Evolutionary conservation across 257 asterid genomes (phyloP), one percentile per base, ranked within the genome.

Genomic region (Voacanga thouarsii): DNA sequence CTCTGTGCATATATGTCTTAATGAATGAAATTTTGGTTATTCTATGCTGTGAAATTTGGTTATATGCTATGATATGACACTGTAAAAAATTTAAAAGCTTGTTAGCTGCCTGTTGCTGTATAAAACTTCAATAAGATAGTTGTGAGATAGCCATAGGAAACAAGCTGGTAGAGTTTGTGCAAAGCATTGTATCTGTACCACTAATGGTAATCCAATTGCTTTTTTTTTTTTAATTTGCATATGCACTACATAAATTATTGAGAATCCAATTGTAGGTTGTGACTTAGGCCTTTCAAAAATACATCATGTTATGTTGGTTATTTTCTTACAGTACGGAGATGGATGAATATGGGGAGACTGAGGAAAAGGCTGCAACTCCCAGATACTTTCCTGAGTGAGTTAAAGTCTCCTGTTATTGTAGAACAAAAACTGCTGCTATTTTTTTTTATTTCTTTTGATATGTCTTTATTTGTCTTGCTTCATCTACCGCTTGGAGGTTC

Each of bases 341-440:
- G 66, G 89, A 81, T 49, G 76, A 73, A 18, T 67, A 76, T 80
- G 85, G 81, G 7, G 87, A 49, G 66, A 63, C 83, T 79, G 87
- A 82, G 69, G 82, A 79, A 76, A 76, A 76, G 77, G 77, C 76
- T 33, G 45, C 84, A 65, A 21, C 76, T 47, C 80, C 78, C 74
- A 82, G 84, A 75, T 86, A 89, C 82, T 84, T 92, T 65, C 96
- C 95, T 37, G 81, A 83, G 97, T 89, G 85, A 89, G 97, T 90
- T 75, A 63, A 78, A 43, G 67, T 21, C 65, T 72, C 21, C 66
- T 21, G 19, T 66, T 59, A 59, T 59, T 59, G 21, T 41, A 1
- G 61, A 70, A 57, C 65, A 19, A 7, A 15, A 28, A 12, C 18
- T 80, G 47, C 15, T 72, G 37, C 50, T 72, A 12, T 75, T 72